Evolutionary conservation across 345 rosid species (phyloP).

Genomic region (Draba incana): DNA sequence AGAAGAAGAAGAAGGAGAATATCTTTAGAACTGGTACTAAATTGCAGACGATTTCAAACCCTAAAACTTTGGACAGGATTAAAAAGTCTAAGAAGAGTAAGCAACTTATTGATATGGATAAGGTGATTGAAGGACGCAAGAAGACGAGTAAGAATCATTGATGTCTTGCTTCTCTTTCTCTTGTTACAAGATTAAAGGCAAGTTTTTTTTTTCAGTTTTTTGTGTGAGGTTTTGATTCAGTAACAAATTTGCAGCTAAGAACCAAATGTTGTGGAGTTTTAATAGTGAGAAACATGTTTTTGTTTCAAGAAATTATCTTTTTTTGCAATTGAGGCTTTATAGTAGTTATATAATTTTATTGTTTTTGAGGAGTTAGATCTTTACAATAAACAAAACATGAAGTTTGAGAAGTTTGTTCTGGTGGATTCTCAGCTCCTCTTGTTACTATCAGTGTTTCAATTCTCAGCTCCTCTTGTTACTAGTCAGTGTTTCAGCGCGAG

Average conservation of each 20-base stretch:
- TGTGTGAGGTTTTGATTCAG: conserved; percentile 1
- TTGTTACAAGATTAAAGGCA: not conserved
- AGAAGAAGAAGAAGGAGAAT: conserved; percentile 90
- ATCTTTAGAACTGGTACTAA: conserved; percentile 76
- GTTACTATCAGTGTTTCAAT: not conserved
- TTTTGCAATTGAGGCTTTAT: not conserved
- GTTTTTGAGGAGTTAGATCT: not conserved
- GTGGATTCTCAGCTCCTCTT: not conserved
- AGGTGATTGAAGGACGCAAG: conserved; percentile 40
- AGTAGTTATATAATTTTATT: not conserved
- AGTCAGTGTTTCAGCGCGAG: not conserved
- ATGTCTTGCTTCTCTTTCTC: no score
- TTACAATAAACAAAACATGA: not conserved
- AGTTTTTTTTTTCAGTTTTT: conserved; percentile 24
- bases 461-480: not conserved
- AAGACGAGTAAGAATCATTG: conserved; percentile 19
- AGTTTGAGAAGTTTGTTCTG: conserved; percentile 2
- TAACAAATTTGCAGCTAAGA: conserved; percentile 19
- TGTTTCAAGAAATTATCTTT: conserved; percentile 12
- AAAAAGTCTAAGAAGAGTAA: conserved; percentile 77
- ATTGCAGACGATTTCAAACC: conserved; percentile 78
- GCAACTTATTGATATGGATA: conserved; percentile 71
- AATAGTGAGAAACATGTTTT: conserved; percentile 18
- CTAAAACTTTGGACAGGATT: conserved; percentile 82
- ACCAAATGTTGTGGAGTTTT: conserved; percentile 8